Evolutionary conservation across 2,329 filamentous ascomycete species (phyloP).

Genomic region (Aspergillus fumigatus): DNA sequence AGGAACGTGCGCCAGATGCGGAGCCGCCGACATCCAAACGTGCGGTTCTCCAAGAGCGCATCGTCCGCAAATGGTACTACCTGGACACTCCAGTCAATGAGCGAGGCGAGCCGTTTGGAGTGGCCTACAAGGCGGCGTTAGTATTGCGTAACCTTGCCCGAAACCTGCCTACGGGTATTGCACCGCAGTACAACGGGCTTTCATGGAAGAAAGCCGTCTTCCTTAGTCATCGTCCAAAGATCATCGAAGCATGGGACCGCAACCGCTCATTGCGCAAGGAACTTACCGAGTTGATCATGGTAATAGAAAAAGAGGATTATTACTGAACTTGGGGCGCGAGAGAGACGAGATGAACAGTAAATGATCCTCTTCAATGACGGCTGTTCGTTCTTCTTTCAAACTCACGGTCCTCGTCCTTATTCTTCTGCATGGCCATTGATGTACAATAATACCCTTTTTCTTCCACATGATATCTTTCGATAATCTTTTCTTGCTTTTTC

Average conservation of each 20-base stretch:
- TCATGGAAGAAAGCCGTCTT: slow-evolving; percentile 40
- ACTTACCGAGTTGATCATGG: slow-evolving; percentile 40
- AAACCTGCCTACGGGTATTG: slow-evolving; percentile 34
- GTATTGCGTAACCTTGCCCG: slow-evolving; percentile 45
- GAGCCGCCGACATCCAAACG: slow-evolving; percentile 33
- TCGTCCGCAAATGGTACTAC: slow-evolving; percentile 37
- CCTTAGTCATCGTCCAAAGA: slow-evolving; percentile 34
- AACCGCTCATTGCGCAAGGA: slow-evolving; percentile 40
- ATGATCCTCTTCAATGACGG: not conserved
- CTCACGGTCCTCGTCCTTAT: slow-evolving; percentile 1
- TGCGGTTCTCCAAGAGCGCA: slow-evolving; percentile 35
- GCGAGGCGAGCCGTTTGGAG: slow-evolving; percentile 39
- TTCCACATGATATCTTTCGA: not conserved
- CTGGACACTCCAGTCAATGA: slow-evolving; percentile 41
- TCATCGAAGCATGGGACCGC: slow-evolving; percentile 36
- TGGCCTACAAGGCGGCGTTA: slow-evolving; percentile 45
- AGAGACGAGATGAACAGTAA: not conserved
- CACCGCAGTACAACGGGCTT: slow-evolving; percentile 25
- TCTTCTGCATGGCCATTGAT: not conserved
- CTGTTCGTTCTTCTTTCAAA: not conserved
- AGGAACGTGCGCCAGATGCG: slow-evolving; percentile 31
- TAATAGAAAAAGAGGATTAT: slow-evolving; percentile 38
- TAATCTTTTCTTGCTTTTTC: not conserved
- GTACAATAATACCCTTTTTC: not conserved
- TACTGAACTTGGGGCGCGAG: slow-evolving; percentile 17